Base-by-base conservation (phyloP, 495 filamentous ascomycete species). In the Neohortaea acidophila region DNA sequence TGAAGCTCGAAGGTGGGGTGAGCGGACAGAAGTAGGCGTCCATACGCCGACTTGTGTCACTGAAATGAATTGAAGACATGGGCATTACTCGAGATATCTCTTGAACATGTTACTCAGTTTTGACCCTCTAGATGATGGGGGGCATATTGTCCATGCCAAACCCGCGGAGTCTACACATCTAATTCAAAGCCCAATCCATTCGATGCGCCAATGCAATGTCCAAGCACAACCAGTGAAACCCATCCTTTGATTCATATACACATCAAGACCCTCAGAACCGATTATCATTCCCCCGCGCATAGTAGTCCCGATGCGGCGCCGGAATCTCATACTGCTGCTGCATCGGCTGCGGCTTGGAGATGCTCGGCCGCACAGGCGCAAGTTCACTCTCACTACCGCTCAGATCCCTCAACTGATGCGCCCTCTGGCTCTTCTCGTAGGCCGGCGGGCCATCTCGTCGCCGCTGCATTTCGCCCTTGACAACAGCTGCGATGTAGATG, bases 381-480 rank as follows among this genome's bases (percentile, higher is more conserved):
- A n/a, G n/a, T n/a, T 27, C n/a, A 27, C 24, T 27, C 24, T 27
- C 24, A 27, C 24, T 27, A 27, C 24, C n/a, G 24, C n/a, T n/a
- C 8, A 27, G 7, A 27, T 27, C 24, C n/a, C 24, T 27, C 24
- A 27, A 27, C 24, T 7, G 24, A n/a, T 27, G 24, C 33, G 20
- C 20, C 34, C 18, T 36, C 25, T 38, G 22, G 21, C 36, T 38
- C 4, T 18, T 19, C 22, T 45, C 35, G 22, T 39, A 38, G 9
- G 9, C 12, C 17, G 44, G 37, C 20, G 33, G 38, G 13, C 25
- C 32, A 13, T 15, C 23, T 21, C 10, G 15, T 20, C 19, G 15
- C 17, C 44, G 30, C 31, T 38, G 42, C 33, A 35, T 24, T 46
- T 56, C 55, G 3, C 55, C 55, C 13, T 43, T 41, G 3, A 58